Evolutionary conservation across 306 rosid species (phyloP).

Genomic region (Elaeagnus macrophylla): DNA sequence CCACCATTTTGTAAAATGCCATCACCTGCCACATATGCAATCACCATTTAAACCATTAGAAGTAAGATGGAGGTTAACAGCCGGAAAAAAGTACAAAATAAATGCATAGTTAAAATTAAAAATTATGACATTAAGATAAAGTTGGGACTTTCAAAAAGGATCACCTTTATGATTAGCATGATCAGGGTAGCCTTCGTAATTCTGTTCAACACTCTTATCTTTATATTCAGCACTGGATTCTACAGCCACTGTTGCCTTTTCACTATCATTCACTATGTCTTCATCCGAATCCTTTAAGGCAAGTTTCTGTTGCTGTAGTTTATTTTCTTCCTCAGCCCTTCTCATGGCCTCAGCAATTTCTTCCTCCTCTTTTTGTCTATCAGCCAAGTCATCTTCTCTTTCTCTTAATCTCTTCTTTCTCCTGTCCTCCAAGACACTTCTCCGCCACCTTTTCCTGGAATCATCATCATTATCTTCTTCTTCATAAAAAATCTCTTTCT

Average conservation of each 20-base stretch:
- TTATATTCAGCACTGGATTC: constrained; percentile 39
- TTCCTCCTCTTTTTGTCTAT: constrained; percentile 71
- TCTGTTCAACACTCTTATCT: constrained; percentile 32
- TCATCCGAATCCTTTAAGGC: constrained; percentile 43
- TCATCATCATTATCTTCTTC: constrained; percentile 97
- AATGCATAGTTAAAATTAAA: no score
- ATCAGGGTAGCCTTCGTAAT: constrained; percentile 32
- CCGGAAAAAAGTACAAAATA: neutral
- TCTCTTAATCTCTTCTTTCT: constrained; percentile 80
- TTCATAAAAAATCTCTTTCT: constrained; percentile 74
- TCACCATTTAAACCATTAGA: constrained; percentile 16
- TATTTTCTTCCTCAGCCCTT: constrained; percentile 72
- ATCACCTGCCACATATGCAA: constrained; percentile 44
- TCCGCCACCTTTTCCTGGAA: constrained; percentile 89
- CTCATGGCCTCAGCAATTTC: constrained; percentile 80
- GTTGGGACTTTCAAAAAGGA: constrained; percentile 1
- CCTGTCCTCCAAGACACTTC: constrained; percentile 78
- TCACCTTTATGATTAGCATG: constrained; percentile 50
- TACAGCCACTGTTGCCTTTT: constrained; percentile 28
- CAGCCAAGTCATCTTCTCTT: constrained; percentile 80
- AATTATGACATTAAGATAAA: neutral
- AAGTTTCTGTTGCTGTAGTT: constrained; percentile 47
- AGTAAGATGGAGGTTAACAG: neutral
- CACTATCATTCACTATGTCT: constrained; percentile 31
- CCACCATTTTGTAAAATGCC: constrained; percentile 38